Conservation (phyloP, 2,329 filamentous ascomycete species). For the Bipolaris gigantea region DNA sequence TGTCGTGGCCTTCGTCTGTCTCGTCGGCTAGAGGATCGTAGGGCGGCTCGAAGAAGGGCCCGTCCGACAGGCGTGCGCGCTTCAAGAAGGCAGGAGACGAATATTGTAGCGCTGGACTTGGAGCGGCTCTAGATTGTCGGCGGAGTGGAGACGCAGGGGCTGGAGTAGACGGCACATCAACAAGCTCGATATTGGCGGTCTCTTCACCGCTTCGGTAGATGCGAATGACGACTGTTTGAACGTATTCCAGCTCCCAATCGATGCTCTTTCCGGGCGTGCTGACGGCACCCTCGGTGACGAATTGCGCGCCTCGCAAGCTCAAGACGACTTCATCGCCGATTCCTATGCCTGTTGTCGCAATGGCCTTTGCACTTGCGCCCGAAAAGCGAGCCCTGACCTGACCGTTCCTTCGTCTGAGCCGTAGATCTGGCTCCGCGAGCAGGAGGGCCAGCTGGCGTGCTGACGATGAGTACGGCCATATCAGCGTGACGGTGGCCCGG, state of each 20-base stretch:
- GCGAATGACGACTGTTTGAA: conserved; percentile 41
- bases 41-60: conserved; percentile 62
- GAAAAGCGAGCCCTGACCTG: conserved; percentile 79
- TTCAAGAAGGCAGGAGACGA: conserved; percentile 77
- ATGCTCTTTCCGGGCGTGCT: conserved; percentile 60
- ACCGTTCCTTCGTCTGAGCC: conserved; percentile 73
- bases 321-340: conserved; percentile 78
- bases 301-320: conserved; percentile 68
- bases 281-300: conserved; percentile 59
- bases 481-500: conserved; percentile 75
- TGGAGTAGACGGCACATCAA: conserved; percentile 43
- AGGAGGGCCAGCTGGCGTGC: conserved; percentile 74
- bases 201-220: conserved; percentile 52
- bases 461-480: conserved; percentile 88
- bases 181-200: conserved; percentile 57
- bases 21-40: conserved; percentile 70
- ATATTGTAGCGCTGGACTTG: conserved; percentile 52
- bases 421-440: conserved; percentile 81
- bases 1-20: conserved; percentile 58
- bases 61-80: conserved; percentile 68
- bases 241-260: conserved; percentile 60
- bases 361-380: conserved; percentile 68
- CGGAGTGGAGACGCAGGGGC: conserved; percentile 29
- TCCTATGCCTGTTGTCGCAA: conserved; percentile 68
- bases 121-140: conserved; percentile 5